Base-by-base conservation (phyloP, 441 rosid genomes). In the Aquilaria agallochum region DNA sequence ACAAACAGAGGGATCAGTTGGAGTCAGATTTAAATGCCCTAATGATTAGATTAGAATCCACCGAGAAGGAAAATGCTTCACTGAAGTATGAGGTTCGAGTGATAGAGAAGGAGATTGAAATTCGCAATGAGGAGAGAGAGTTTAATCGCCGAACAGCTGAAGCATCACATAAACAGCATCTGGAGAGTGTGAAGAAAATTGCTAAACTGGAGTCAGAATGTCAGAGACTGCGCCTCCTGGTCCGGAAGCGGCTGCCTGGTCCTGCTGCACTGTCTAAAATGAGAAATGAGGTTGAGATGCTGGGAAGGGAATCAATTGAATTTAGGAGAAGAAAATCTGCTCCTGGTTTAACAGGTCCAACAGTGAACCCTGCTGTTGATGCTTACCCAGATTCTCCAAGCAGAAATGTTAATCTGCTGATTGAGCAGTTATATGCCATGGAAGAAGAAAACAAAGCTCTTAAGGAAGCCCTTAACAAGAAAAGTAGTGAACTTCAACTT, bases 381-480 rank as follows among this genome's bases (percentile, higher is more conserved):
- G 68, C 52, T 52, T 67, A 61, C 62, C 74, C 65, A 13, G 81
- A 79, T 42, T 63, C 72, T 56, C 73, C 74, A 34, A 65, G 55
- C 68, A 75, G 60, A 71, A 76, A 69, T 59, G 65, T 76, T 30
- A 71, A 65, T 67, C 72, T 70, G 69, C 79, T 86, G 67, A 66
- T 78, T 2, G 95, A 93, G 77, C 85, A 82, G 63, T 53, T 94
- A 56, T 76, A 72, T 54, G 76, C 79, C n/a, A 5, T 79, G 68
- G 95, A 91, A 64, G 96, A 94, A 81, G 96, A 94, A 77, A 94
- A 94, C 73, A 89, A 74, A 74, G 68, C 78, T 63, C 86, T 94
- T 62, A 84, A 80, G 50, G 94, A 87, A 81, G 85, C 77, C 48
- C 80, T 84, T 36, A 57, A 63, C 77, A 91, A 78, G 75, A 86